Conservation (phyloP, 441 rosid genomes). For the Pelargonium fulgidum region DNA sequence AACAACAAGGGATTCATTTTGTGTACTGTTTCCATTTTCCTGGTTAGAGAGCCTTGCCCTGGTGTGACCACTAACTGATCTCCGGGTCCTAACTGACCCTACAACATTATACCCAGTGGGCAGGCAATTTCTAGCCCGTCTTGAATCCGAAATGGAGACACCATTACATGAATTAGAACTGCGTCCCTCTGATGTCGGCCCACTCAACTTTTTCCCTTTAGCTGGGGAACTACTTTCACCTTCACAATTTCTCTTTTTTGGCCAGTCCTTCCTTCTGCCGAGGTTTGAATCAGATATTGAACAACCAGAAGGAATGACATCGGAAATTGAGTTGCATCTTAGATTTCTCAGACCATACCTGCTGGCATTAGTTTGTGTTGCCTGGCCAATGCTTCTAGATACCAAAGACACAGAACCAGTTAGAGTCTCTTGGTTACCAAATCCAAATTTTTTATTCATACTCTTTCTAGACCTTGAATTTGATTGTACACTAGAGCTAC, state of each 20-base stretch:
- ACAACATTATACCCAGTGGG: conserved; percentile 35
- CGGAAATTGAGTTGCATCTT: conserved; percentile 52
- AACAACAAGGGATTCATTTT: conserved; percentile 27
- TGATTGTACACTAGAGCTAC: conserved; percentile 44
- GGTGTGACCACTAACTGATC: conserved; percentile 33
- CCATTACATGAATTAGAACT: conserved; percentile 38
- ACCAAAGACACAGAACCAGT: conserved; percentile 33
- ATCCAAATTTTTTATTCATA: conserved; percentile 42
- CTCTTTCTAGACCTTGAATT: conserved; percentile 41
- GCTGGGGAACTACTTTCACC: conserved; percentile 61
- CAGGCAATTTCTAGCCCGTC: conserved; percentile 42
- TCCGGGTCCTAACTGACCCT: conserved; percentile 47
- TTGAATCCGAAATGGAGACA: conserved; percentile 52
- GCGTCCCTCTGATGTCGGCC: conserved; percentile 35
- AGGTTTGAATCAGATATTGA: conserved; percentile 43
- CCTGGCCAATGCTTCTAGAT: conserved; percentile 37
- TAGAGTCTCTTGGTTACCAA: conserved; percentile 31
- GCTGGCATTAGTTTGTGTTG: conserved; percentile 29
- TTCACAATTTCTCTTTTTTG: conserved; percentile 42
- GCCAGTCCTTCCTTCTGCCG: conserved; percentile 32
- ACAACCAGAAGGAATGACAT: conserved; percentile 43
- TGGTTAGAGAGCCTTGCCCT: conserved; percentile 42
- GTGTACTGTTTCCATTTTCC: conserved; percentile 38
- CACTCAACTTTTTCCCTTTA: conserved; percentile 49
- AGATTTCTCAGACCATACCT: conserved; percentile 47